phyloP scores from a whole-genome alignment of 176 grass and related monocot genomes.

The Pharus latifolius region DNA sequence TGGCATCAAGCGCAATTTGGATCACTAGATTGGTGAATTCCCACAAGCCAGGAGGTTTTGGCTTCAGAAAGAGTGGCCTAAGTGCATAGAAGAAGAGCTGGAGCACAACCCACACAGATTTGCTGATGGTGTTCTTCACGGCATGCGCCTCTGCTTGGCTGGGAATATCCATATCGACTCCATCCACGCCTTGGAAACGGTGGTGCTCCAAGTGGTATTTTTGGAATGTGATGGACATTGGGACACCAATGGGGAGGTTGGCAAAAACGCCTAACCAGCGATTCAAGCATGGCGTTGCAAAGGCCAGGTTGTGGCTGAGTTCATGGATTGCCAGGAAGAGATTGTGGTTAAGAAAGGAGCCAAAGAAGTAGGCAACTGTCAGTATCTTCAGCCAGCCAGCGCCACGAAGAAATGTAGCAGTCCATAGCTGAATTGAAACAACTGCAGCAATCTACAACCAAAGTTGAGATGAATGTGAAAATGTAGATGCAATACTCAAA shows the following conservation, averaged over 20 bases:
- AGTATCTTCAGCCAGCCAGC: slow-evolving; percentile 76
- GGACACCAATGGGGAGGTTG: slow-evolving; percentile 86
- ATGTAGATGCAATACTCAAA: neutral
- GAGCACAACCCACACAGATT: slow-evolving; percentile 75
- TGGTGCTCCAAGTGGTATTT: slow-evolving; percentile 98
- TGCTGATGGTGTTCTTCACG: slow-evolving; percentile 42
- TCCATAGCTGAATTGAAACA: slow-evolving; percentile 76
- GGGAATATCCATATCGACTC: slow-evolving; percentile 89
- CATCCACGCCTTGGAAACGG: slow-evolving; percentile 85
- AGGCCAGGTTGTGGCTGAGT: slow-evolving; percentile 96
- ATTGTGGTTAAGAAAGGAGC: slow-evolving; percentile 95
- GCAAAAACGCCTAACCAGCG: slow-evolving; percentile 91
- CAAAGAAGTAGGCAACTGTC: slow-evolving; percentile 75
- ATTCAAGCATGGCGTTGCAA: slow-evolving; percentile 63
- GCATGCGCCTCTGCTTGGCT: slow-evolving; percentile 37
- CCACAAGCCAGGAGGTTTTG: slow-evolving; percentile 78
- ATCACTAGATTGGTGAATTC: slow-evolving; percentile 68
- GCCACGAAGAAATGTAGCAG: slow-evolving; percentile 38
- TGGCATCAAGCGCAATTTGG: slow-evolving; percentile 55
- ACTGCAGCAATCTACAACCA: slow-evolving; percentile 53
- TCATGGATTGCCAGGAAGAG: slow-evolving; percentile 95
- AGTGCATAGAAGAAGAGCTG: slow-evolving; percentile 95
- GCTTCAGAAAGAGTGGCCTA: slow-evolving; percentile 70
- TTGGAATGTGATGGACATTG: slow-evolving; percentile 95
- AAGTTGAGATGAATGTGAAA: slow-evolving; percentile 9